Percentiles rank a stretch among this genome's conserved stretches.
Evolutionary conservation across 805 yeast genomes (phyloP).

Genomic region (Yarrowia sp.): DNA sequence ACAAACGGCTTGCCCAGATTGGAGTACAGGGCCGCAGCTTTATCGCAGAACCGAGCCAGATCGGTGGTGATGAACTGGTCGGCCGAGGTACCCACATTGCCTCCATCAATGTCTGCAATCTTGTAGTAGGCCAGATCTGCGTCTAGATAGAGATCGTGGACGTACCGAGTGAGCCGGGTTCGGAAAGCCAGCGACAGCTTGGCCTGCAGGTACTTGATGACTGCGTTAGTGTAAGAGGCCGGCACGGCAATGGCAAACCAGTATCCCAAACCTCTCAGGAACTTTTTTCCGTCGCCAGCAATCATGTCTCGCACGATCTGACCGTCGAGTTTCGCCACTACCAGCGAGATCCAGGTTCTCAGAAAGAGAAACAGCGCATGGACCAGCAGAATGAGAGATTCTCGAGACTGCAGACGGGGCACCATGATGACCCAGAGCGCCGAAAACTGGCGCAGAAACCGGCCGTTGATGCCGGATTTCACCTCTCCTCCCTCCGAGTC

Average conservation of each 20-base stretch:
- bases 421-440: conserved; percentile 82
- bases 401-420: conserved; percentile 74
- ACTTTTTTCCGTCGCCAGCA: conserved; percentile 76
- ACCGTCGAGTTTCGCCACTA: conserved; percentile 90
- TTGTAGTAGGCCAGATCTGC: conserved; percentile 83
- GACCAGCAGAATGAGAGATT: conserved; percentile 66
- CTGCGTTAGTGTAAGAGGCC: conserved; percentile 89
- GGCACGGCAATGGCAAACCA: conserved; percentile 94
- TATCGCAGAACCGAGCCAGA: conserved; percentile 76
- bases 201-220: conserved; percentile 80
- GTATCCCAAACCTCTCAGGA: conserved; percentile 75
- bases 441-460: conserved; percentile 71
- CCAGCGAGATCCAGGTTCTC: conserved; percentile 84
- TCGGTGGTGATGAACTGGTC: conserved; percentile 90
- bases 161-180: conserved; percentile 79
- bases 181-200: conserved; percentile 83
- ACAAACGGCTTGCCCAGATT: conserved; percentile 90
- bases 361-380: conserved; percentile 78
- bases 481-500: conserved; percentile 39
- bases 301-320: conserved; percentile 89
- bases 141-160: conserved; percentile 89
- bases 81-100: conserved; percentile 61
- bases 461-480: conserved; percentile 57
- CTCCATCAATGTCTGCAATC: conserved; percentile 62
- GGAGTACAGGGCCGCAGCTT: conserved; percentile 82